A percentile compares a stretch with the other conserved stretches of the same genome.
phyloP scores from a whole-genome alignment of 495 filamentous ascomycete species.

The Penicillium pulvis region DNA sequence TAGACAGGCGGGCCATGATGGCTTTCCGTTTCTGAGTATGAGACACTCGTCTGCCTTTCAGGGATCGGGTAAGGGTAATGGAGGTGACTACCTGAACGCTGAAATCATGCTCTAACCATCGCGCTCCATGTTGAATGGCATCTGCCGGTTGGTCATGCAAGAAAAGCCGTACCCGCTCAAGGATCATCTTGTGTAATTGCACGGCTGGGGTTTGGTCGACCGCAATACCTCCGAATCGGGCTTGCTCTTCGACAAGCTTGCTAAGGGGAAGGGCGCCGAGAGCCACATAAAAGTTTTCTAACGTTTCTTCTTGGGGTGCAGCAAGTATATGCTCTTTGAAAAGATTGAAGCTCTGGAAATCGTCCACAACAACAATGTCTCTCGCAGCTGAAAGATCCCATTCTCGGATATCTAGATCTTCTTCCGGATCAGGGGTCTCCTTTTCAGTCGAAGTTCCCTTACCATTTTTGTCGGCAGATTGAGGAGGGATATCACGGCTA shows the following conservation, averaged over 20 bases:
- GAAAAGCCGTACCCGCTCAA: constrained; percentile 86
- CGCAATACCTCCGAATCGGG: constrained; percentile 49
- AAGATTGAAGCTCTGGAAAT: constrained; percentile 77
- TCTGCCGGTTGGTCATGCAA: constrained; percentile 71
- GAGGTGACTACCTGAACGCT: constrained; percentile 73
- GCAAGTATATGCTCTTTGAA: constrained; percentile 81
- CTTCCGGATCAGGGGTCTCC: constrained; percentile 63
- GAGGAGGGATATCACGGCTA: constrained; percentile 67
- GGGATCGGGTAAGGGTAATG: constrained; percentile 70
- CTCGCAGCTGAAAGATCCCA: constrained; percentile 70
- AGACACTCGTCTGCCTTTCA: constrained; percentile 65
- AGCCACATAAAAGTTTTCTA: constrained; percentile 80
- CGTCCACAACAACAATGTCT: constrained; percentile 80
- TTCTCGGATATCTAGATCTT: constrained; percentile 71
- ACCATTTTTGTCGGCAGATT: constrained; percentile 19
- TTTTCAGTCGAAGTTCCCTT: constrained; percentile 28
- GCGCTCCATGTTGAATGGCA: constrained; percentile 74
- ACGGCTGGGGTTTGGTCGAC: constrained; percentile 54
- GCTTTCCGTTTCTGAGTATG: constrained; percentile 71
- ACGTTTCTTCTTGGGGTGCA: constrained; percentile 81
- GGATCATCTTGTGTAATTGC: constrained; percentile 72
- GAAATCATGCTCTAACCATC: constrained; percentile 88
- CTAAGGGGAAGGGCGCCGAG: constrained; percentile 49
- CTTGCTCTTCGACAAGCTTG: constrained; percentile 47
- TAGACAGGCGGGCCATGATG: constrained; percentile 56